Evolutionary conservation across 371 early-diverging fungal genomes (phyloP).

Genomic region (Rhizomucor pusillus): DNA sequence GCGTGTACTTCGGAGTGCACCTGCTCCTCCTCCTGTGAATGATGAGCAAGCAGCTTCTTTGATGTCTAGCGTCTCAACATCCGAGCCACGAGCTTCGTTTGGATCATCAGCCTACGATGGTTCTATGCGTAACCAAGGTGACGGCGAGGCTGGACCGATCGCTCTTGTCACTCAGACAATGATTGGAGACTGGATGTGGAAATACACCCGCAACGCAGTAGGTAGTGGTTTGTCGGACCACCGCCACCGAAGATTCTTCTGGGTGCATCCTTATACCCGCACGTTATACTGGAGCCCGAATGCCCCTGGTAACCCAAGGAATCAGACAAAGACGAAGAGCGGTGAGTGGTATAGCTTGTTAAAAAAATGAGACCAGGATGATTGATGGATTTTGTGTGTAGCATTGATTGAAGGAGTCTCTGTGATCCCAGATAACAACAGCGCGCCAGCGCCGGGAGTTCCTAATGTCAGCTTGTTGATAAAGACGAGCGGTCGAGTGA

Average conservation of each 20-base stretch:
- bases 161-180: constrained; percentile 70
- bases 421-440: constrained; percentile 34
- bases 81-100: constrained; percentile 10
- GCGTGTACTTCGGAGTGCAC: background rate
- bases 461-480: constrained; percentile 57
- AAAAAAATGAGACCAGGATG: background rate
- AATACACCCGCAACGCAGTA: constrained; percentile 58
- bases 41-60: constrained; percentile 5
- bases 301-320: constrained; percentile 52
- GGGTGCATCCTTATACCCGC: constrained; percentile 78
- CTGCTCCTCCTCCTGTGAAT: background rate
- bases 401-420: constrained; percentile 50
- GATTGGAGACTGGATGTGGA: constrained; percentile 73
- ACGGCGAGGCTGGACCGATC: constrained; percentile 47
- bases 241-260: constrained; percentile 67
- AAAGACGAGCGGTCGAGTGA: constrained; percentile 54
- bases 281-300: constrained; percentile 70
- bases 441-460: constrained; percentile 30
- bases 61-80: constrained; percentile 11
- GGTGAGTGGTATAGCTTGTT: constrained; percentile 21
- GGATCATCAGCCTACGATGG: constrained; percentile 7
- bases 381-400: constrained; percentile 11
- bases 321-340: constrained; percentile 42
- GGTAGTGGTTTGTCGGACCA: constrained; percentile 53
- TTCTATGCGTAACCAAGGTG: constrained; percentile 12